Base-by-base conservation (phyloP, 2,329 filamentous ascomycete species). In the Pyrenophora teres region DNA sequence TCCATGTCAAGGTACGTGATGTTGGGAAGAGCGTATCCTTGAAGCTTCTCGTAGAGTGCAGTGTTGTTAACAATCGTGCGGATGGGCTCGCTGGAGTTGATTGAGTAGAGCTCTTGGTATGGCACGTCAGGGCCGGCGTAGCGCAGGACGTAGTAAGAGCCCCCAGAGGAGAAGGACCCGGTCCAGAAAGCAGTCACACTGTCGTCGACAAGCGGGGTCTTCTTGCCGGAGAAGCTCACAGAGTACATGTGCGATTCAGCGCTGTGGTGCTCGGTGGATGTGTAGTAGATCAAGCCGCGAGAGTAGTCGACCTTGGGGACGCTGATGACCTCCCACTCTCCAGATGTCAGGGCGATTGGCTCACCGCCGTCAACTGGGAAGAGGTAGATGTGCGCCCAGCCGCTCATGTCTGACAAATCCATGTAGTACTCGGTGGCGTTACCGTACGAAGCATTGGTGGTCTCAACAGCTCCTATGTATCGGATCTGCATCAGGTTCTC, bases 191-290 rank as follows among this genome's bases (percentile, higher is more conserved):
- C 87, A 0, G 84, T 72, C 0, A 81, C 74, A 0, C 73, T 77
- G 46, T 86, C 83, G 46, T 89, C 82, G 4, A 88, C 86, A 0
- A 89, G 79, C 0, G 85, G 72, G 6, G 77, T 84, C 38, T 83
- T 81, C 56, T 81, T 73, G 8, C 77, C 74, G 0, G 78, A 82
- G 61, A 83, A 85, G 0, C 82, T 86, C 9, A 89, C 83, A 2
- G 83, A 86, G 75, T 87, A 89, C 4, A 89, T 62, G 59, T 89
- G 87, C 2, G 83, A 79, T 65, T 89, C 86, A 0, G 85, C 88
- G 53, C 82, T 84, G 74, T 89, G 84, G 37, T 78, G 79, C 62
- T 87, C 81, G 0, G 85, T 87, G 1, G 86, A 87, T 2, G 80
- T 78, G 73, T 83, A 89, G 74, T 88, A 88, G 45, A 89, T 71